Evolutionary conservation across 2,329 filamentous ascomycete genomes (phyloP), one percentile per base, ranked within the genome.

Genomic region (Herpotrichia juniperi): DNA sequence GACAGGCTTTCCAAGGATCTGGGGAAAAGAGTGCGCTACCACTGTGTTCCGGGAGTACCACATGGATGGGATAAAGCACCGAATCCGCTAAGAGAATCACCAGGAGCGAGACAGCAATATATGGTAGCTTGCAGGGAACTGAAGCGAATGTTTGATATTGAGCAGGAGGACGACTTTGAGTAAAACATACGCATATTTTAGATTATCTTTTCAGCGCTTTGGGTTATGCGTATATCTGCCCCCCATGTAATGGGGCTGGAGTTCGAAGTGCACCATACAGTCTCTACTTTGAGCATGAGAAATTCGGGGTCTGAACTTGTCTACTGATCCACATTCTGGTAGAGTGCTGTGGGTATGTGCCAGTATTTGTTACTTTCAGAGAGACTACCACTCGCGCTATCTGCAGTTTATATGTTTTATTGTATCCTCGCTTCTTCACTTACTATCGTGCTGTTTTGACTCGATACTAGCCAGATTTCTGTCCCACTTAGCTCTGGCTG

Each of bases 11-110:
- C 76, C 42, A 66, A 72, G 1, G 76, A 77, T 1, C 68, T 84
- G 4, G 76, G 75, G 21, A 88, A 87, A 72, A 77, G 78, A 7
- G 81, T 88, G 1, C 74, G 77, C 46, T 87, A 86, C 59, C 80
- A 79, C 22, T 81, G 85, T 71, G 79, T 88, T 2, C 73, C 77
- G 3, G 83, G 78, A 2, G 85, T 86, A 19, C 79, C 81, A 24
- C 86, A 88, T 64, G 86, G 80, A 0, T 89, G 86, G 81, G 86
- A 89, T 62, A 89, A 88, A 72, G 81, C 81, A 24, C 84, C 85
- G 0, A 87, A 86, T 62, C 85, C 84, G 4, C 66, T 83, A 21
- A 78, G 77, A 48, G 79, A 79, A 28, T 79, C 79, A 2, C 74
- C 75, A 1, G 79, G 79, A 21, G 78, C 82, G n/a, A 73, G 81